phyloP scores from a whole-genome alignment of 164 flowering plant genomes.

The Annona cherimola region DNA sequence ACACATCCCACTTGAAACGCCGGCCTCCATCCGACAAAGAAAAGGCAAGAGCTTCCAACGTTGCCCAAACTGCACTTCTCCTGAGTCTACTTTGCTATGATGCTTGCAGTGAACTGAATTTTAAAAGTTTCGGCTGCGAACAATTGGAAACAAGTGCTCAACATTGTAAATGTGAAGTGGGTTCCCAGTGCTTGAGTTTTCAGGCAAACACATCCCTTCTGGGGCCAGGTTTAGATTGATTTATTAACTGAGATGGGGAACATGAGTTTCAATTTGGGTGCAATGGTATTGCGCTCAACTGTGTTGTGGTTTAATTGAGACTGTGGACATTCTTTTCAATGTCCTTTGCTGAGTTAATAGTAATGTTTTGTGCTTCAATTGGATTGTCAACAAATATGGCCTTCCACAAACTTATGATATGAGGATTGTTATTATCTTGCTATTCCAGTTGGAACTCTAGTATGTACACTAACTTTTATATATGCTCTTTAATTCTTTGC shows the following conservation, averaged over 20 bases:
- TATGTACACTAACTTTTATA: background rate
- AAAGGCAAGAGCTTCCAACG: conserved; percentile 39
- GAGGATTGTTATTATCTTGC: background rate
- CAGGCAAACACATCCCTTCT: background rate
- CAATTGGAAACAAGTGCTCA: background rate
- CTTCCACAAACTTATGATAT: background rate
- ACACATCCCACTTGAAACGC: conserved; percentile 58
- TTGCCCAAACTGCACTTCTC: background rate
- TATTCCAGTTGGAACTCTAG: background rate
- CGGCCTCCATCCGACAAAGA: conserved; percentile 55
- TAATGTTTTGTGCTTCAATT: background rate
- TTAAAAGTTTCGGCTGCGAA: background rate
- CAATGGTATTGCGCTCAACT: no score
- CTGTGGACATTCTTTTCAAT: no score
- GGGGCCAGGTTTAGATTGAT: background rate
- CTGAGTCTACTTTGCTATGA: background rate
- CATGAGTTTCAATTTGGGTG: no score
- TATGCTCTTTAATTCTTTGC: conserved; percentile 8
- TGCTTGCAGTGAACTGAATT: background rate
- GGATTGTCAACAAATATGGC: background rate
- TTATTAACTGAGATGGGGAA: background rate
- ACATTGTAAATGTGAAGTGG: background rate
- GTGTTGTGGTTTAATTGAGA: no score
- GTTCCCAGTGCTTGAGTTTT: background rate
- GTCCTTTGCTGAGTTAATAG: background rate